Base-by-base conservation (phyloP, 176 grass and related monocot genomes). In the Bromus sterilis region DNA sequence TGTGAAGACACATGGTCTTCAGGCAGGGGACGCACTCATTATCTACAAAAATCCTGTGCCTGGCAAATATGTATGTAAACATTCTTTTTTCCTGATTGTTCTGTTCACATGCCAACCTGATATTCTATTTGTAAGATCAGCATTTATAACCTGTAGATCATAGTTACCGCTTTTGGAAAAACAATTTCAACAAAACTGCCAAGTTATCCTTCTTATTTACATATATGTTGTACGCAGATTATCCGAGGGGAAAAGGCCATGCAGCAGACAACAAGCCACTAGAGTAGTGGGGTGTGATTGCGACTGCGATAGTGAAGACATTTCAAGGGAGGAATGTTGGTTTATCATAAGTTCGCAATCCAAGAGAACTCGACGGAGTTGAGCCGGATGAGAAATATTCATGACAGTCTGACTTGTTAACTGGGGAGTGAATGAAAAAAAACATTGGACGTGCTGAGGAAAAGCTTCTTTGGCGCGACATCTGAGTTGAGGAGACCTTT, bases 1-100 rank as follows among this genome's bases (percentile, higher is more conserved):
- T 78, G 82, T 93, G 71, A 96, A 93, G 85, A 90, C 75, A 67
- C 93, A 96, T 84, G 74, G 90, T 44, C 90, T 96, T 81, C 84
- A 93, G 84, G 85, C 88, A 78, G 90, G 93, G 75, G 93, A 96
- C 32, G 34, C 75, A 53, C 66, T 95, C 65, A 86, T 87, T 53
- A 88, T 96, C 67, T 86, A 93, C 85, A 96, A 74, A 86, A 86
- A 57, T 74, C 76, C 80, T 1, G 85, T 66, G 6, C 82, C 78
- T 37, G 87, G 82, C 56, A 93, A 83, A 88, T 93, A 88, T 86
- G 90, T 96, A 86, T 71, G 90, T 32, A 23, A 11, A 77, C 13
- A 6, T 58, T 60, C 53, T 44, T 82, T 78, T 78, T 65, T 56
- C 48, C 76, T 76, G 30, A 18, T 35, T 69, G 11, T 25, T 69